Evolutionary conservation across 371 early-diverging fungal genomes (phyloP).

Genomic region (Batkoa obscura): DNA sequence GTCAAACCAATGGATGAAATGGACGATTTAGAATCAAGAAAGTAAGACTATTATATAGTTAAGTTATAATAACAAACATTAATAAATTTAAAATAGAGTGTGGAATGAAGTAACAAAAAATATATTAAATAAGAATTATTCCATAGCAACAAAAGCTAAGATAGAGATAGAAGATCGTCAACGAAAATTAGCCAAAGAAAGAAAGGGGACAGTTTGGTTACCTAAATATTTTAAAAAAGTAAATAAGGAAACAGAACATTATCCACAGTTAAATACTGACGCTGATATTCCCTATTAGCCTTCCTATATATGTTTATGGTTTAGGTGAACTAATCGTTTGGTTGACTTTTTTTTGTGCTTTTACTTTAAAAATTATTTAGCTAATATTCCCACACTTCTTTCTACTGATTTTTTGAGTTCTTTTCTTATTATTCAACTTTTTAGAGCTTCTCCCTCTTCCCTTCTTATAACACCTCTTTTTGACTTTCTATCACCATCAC

Average conservation of each 20-base stretch:
- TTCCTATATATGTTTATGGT: neutral
- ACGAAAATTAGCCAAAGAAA: constrained; percentile 18
- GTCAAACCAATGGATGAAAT: constrained; percentile 31
- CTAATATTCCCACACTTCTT: neutral
- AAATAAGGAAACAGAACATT: neutral
- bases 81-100: constrained; percentile 7
- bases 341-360: no score
- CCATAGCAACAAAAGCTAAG: constrained; percentile 27
- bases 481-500: no score
- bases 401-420: no score
- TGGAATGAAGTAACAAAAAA: constrained; percentile 23
- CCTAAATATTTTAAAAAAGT: constrained; percentile 4
- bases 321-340: no score
- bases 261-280: neutral
- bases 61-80: neutral
- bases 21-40: constrained; percentile 30
- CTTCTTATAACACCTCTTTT: no score
- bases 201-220: constrained; percentile 5
- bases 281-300: neutral
- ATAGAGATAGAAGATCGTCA: constrained; percentile 26
- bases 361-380: neutral
- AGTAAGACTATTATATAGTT: constrained; percentile 3
- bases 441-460: no score
- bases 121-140: constrained; percentile 18
- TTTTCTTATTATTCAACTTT: no score